Evolutionary conservation across 805 yeast genomes (phyloP), one percentile per base, ranked within the genome.

Genomic region (Candida michaelii): DNA sequence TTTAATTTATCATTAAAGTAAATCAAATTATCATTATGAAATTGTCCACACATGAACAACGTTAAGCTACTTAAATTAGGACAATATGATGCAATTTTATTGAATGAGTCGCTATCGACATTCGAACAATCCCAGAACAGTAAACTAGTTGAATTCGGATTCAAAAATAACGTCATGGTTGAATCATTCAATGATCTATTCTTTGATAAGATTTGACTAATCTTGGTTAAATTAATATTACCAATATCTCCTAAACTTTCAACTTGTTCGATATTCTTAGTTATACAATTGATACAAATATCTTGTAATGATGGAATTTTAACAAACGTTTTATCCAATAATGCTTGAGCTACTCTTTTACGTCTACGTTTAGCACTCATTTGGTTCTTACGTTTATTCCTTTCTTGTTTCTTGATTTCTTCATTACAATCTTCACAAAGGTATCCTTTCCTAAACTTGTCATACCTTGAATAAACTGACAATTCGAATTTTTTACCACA

Each of bases 41-140:
- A 65, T 52, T 86, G 90, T 4, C 99, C 99, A 69, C 98, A 91
- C 97, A 90, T 91, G 45, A 81, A 80, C 34, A 93, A 66, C 0
- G 83, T 83, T 33, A 93, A 59, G 1, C 71, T 60, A 49, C 77
- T 81, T 3, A 93, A 47, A 19, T 82, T 71, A 0, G 97, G 96
- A 51, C 96, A 87, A 58, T 67, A 84, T 0, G 95, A 72, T 0
- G 90, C 89, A 29, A 93, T 79, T 49, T 80, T 73, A 52, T 77
- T 76, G 47, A 83, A 74, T 0, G 93, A 77, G 46, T 77, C 83
- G 30, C 75, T 73, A 17, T 80, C 77, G 13, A 93, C 71, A 37
- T 80, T 81, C 0, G 97, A 89, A 60, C 99, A 93, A 63, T 93
- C 99, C 89, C 96, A 88, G 48, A 93, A 80, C 48, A 85, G 85